Conservation (phyloP, 345 rosid species). For the Citrus maxima region DNA sequence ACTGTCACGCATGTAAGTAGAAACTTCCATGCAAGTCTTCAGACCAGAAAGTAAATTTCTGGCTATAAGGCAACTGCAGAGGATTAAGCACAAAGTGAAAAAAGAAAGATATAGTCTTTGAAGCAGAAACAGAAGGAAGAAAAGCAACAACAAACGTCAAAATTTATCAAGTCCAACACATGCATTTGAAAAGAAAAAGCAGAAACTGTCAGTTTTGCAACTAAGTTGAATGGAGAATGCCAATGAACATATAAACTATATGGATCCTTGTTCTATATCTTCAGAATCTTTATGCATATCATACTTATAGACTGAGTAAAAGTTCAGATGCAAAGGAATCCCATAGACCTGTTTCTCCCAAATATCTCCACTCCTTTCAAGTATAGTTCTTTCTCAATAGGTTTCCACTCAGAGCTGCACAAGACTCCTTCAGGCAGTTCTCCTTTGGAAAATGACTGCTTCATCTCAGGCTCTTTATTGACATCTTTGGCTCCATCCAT, state of each 20-base stretch:
- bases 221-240: neutral
- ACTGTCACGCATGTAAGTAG: conserved; percentile 72
- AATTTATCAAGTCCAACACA: neutral
- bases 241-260: neutral
- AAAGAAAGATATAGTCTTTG: conserved; percentile 11
- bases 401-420: conserved; percentile 60
- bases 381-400: conserved; percentile 88
- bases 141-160: neutral
- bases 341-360: conserved; percentile 88
- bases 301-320: neutral
- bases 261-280: neutral
- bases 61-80: conserved; percentile 93
- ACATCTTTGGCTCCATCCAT: conserved; percentile 27
- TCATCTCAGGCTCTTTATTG: conserved; percentile 36
- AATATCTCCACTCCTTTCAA: conserved; percentile 92
- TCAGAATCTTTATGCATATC: conserved; percentile 8
- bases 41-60: conserved; percentile 95
- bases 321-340: conserved; percentile 17
- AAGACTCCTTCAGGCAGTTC: conserved; percentile 4
- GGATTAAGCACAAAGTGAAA: neutral
- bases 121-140: conserved; percentile 7
- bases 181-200: neutral
- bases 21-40: conserved; percentile 91
- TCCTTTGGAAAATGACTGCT: conserved; percentile 24
- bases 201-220: neutral